phyloP scores from a whole-genome alignment of 2,329 filamentous ascomycete genomes.

The Ceratocystis albifundus region DNA sequence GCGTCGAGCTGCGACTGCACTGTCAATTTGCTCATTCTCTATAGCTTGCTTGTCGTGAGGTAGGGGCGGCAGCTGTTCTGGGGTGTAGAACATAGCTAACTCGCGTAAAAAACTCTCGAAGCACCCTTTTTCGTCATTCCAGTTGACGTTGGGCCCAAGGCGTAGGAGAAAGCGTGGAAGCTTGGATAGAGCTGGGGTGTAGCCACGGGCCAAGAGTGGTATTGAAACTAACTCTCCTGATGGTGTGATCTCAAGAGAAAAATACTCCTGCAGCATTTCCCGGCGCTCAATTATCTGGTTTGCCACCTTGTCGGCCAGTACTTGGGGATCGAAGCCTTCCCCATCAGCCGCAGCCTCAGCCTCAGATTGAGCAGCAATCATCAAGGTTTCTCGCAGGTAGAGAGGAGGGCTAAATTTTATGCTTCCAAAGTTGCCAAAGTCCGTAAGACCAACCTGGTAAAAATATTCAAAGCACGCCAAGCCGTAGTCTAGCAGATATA shows the following conservation, averaged over 20 bases:
- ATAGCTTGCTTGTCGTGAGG: constrained; percentile 30
- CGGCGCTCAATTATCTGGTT: constrained; percentile 60
- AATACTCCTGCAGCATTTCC: constrained; percentile 88
- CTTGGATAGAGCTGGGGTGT: constrained; percentile 74
- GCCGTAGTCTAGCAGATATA: constrained; percentile 89
- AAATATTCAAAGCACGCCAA: constrained; percentile 79
- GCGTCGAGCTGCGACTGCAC: constrained; percentile 47
- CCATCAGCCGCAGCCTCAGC: constrained; percentile 37
- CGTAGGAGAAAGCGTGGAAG: constrained; percentile 78
- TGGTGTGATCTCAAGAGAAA: constrained; percentile 69
- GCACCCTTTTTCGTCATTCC: constrained; percentile 72
- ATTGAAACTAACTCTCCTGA: constrained; percentile 67
- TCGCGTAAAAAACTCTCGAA: constrained; percentile 79
- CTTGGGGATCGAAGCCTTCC: constrained; percentile 52
- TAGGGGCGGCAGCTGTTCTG: constrained; percentile 61
- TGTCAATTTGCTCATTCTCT: constrained; percentile 35
- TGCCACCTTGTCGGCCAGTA: constrained; percentile 54
- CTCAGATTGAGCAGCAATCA: constrained; percentile 61
- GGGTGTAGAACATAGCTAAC: constrained; percentile 80
- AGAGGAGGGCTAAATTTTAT: constrained; percentile 72
- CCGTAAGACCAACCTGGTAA: constrained; percentile 86
- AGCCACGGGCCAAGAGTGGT: constrained; percentile 78
- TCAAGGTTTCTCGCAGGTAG: constrained; percentile 56
- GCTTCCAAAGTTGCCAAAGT: constrained; percentile 87
- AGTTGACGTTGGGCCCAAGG: constrained; percentile 78